A percentile compares a stretch with the other conserved stretches of the same genome.
These are phyloP conservation scores for Leishmania turanica DNA, from an alignment of 208 protist genomes.

Conservation along the genomic window DNA sequence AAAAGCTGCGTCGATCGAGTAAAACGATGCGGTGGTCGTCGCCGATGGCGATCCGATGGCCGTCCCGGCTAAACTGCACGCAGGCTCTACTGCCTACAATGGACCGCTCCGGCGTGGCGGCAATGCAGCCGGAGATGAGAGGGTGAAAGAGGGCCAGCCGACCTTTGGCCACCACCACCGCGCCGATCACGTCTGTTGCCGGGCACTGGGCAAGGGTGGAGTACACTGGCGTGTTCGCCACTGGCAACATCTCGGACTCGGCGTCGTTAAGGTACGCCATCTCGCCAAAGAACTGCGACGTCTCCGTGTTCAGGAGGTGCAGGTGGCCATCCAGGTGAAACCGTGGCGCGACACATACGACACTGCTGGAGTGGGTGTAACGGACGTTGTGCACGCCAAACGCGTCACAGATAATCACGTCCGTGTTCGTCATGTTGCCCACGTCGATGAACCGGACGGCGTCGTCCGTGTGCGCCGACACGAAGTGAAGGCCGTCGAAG, in stretches of 20 bases:
- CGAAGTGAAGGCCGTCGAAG: slow-evolving; percentile 61
- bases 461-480: slow-evolving; percentile 80
- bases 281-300: slow-evolving; percentile 62
- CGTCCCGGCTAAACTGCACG: slow-evolving; percentile 66
- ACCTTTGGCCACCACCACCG: slow-evolving; percentile 54
- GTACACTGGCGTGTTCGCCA: slow-evolving; percentile 69
- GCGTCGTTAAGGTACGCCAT: slow-evolving; percentile 74
- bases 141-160: slow-evolving; percentile 78
- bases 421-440: slow-evolving; percentile 40
- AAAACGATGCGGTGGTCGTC: slow-evolving; percentile 63
- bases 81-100: slow-evolving; percentile 41
- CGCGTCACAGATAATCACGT: slow-evolving; percentile 55
- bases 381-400: slow-evolving; percentile 66
- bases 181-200: slow-evolving; percentile 60
- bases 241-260: slow-evolving; percentile 35
- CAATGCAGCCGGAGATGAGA: slow-evolving; percentile 75
- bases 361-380: slow-evolving; percentile 71
- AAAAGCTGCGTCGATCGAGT: slow-evolving; percentile 65
- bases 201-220: slow-evolving; percentile 67
- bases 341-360: slow-evolving; percentile 72
- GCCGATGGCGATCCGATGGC: slow-evolving; percentile 53
- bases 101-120: slow-evolving; percentile 45
- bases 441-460: slow-evolving; percentile 76
- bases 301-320: slow-evolving; percentile 75
- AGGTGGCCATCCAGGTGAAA: slow-evolving; percentile 77